Evolutionary conservation across 139 green algal species (phyloP), one percentile per base, ranked within the genome.

Genomic region (Chlamydomonas incerta): DNA sequence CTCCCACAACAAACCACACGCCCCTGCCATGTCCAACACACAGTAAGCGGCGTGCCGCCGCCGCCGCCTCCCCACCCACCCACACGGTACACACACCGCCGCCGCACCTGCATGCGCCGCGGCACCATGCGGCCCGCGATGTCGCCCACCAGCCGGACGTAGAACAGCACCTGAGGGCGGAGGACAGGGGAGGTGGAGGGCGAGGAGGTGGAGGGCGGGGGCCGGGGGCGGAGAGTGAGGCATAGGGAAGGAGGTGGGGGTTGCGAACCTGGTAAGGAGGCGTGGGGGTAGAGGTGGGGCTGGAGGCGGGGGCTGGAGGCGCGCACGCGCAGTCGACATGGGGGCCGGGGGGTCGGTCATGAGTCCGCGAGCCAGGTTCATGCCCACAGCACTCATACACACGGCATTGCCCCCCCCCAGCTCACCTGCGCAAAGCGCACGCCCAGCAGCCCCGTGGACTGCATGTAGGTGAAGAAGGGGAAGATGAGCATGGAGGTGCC

Each of bases 401-500:
- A 10, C 65, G 2, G 13, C 62, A 46, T 23, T 35, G 33, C 9
- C 20, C 35, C 68, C 14, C 1, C 68, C 41, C 57, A 28, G 8
- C 47, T 4, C 47, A 92, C 90, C 88, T 93, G 90, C 26, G 88
- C 35, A 34, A 97, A 75, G 15, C 84, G 55, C 57, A 93, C 92
- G 9, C 92, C 91, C 41, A 97, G 63, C 28, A 87, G 63, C 0
- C 94, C 94, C 4, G 80, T 92, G 50, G 87, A 90, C 6, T 80
- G 90, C 21, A 95, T 87, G 76, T 92, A 96, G 3, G 95, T 96
- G 88, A 97, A 97, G 82, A 96, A 96, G 17, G 94, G 94, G 72
- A 97, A 96, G 50, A 90, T 88, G 66, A 93, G 87, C 90, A 93
- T 93, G 65, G 76, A 89, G 74, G 88, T 92, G 75, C 90, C 90